Conservation (phyloP, 192 early-diverging fungal species). For the Podila epigama region DNA sequence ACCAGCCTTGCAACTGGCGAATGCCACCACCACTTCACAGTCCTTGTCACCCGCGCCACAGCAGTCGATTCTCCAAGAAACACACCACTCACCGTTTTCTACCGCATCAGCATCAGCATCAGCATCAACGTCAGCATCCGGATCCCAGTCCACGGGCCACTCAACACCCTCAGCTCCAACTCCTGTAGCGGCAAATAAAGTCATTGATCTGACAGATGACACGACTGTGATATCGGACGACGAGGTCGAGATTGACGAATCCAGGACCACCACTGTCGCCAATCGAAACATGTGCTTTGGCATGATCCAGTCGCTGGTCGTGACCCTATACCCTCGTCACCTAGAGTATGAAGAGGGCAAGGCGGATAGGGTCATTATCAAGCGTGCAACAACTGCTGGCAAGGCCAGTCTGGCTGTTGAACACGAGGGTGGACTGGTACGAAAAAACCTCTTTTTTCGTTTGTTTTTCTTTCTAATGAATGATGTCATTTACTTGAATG, state of each 20-base stretch:
- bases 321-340: constrained; percentile 48
- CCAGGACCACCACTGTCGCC: constrained; percentile 35
- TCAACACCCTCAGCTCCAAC: constrained; percentile 8
- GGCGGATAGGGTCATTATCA: constrained; percentile 28
- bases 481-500: too few relatives aligned
- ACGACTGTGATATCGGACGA: constrained; percentile 20
- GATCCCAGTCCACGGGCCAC: too few relatives aligned
- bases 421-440: constrained; percentile 28
- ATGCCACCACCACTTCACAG: not conserved
- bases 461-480: not conserved
- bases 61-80: not conserved
- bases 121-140: constrained; percentile 11
- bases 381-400: constrained; percentile 29
- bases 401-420: constrained; percentile 43
- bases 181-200: not conserved
- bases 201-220: constrained; percentile 48
- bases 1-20: not conserved
- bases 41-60: not conserved
- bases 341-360: constrained; percentile 37
- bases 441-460: not conserved
- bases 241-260: constrained; percentile 46
- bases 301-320: constrained; percentile 39
- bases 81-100: too few relatives aligned
- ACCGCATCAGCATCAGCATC: constrained; percentile 1
- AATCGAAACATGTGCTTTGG: constrained; percentile 52